Base-by-base conservation (phyloP, 805 yeast genomes). In the Ogataea polymorpha region DNA sequence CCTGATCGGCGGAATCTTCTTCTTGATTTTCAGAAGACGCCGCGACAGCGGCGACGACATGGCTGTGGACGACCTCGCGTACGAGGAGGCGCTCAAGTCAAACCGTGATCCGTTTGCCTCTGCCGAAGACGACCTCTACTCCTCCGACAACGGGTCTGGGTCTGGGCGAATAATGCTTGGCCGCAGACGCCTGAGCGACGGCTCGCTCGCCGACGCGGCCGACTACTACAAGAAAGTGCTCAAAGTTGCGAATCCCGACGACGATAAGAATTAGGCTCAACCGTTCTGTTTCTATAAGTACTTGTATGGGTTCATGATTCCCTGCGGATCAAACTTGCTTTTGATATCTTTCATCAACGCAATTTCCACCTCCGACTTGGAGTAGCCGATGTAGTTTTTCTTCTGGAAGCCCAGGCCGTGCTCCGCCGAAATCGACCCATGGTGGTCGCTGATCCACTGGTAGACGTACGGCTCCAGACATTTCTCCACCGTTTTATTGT, bases 391-490 rank as follows among this genome's bases (percentile, higher is more conserved):
- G 62, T 86, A 93, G 58, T 86, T 85, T 54, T 84, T 88, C 82
- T 93, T 93, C 58, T 91, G 97, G 77, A 93, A 87, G 0, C 99
- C 99, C 43, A 93, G 72, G 12, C 99, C 99, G 62, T 93, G 99
- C 65, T 93, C 99, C 20, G 99, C 99, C 44, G 95, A 84, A 39
- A 93, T 83, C 1, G 98, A 90, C 16, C 99, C 99, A 24, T 80
- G 68, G 48, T 77, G 71, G 20, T 64, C 55, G 65, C 75, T 57
- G 40, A 93, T 85, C 84, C 90, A 90, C 68, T 93, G 96, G 61
- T 89, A 93, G 23, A 93, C 93, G 66, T 85, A 93, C 33, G 99
- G 99, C 65, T 93, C 99, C 47, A 93, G 72, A 2, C 75, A 77
- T 41, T 75, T 67, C 66, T 93, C 98, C 41, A 93, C 86, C 20